Percentiles rank a stretch among this genome's conserved stretches.
Conservation (phyloP, 371 early-diverging fungal genomes). For the Phascolomyces articulosus region DNA sequence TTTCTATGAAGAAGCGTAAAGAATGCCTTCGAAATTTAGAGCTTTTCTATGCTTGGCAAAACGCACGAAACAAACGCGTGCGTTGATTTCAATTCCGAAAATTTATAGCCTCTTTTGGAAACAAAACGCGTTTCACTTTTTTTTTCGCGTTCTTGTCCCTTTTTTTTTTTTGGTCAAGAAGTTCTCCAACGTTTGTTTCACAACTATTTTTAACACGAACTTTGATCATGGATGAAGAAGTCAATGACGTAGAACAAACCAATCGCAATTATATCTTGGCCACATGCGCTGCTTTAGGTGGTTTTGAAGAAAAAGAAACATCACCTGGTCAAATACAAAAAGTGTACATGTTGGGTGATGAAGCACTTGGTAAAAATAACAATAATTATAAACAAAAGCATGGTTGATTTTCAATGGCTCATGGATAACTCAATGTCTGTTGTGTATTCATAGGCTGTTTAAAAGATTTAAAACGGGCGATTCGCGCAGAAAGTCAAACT, state of each 20-base stretch:
- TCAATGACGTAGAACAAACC: conserved; percentile 9
- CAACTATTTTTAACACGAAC: neutral
- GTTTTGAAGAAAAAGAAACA: conserved; percentile 59
- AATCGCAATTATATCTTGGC: conserved; percentile 57
- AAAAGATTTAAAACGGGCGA: conserved; percentile 62
- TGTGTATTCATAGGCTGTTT: conserved; percentile 37
- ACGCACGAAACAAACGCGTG: too few species aligned
- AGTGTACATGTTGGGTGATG: conserved; percentile 79
- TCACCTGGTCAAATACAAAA: conserved; percentile 39
- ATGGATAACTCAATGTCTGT: too few species aligned
- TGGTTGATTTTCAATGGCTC: too few species aligned
- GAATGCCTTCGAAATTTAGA: too few species aligned
- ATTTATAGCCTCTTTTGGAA: too few species aligned
- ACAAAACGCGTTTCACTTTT: too few species aligned
- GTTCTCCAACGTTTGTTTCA: too few species aligned
- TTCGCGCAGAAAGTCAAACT: conserved; percentile 68
- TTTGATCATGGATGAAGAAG: conserved; percentile 33
- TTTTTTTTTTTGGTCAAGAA: too few species aligned
- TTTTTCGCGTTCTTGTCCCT: neutral
- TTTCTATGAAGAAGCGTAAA: too few species aligned
- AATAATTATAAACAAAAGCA: too few species aligned
- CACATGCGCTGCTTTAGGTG: conserved; percentile 84
- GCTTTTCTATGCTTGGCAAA: too few species aligned
- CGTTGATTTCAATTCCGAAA: too few species aligned
- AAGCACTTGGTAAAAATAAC: conserved; percentile 75